phyloP scores from a whole-genome alignment of 306 rosid genomes.

The Purshia tridentata region DNA sequence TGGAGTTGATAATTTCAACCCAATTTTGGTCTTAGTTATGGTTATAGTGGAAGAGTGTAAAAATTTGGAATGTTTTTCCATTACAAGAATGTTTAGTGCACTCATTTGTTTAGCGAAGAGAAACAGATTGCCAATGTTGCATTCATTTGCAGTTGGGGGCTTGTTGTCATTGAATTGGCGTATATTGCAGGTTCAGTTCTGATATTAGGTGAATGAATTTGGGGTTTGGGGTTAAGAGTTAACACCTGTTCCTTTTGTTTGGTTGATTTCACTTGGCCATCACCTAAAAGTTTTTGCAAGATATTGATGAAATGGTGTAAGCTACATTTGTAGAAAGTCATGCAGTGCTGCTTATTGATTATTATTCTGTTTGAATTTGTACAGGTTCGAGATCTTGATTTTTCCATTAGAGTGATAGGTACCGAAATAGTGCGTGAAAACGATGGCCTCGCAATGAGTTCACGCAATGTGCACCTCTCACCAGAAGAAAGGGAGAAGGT shows the following conservation, averaged over 20 bases:
- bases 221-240: background rate
- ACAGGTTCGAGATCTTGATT: constrained; percentile 95
- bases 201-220: background rate
- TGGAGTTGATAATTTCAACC: background rate
- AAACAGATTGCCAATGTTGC: too few species aligned
- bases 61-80: background rate
- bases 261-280: background rate
- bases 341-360: constrained; percentile 13
- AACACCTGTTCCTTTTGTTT: background rate
- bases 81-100: too few species aligned
- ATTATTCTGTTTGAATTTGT: constrained; percentile 19
- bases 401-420: constrained; percentile 65
- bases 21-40: background rate
- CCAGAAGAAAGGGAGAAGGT: constrained; percentile 79
- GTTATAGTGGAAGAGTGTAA: background rate
- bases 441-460: constrained; percentile 94
- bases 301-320: background rate
- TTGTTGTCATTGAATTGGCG: background rate
- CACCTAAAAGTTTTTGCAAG: background rate
- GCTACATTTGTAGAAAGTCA: background rate
- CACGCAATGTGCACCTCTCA: constrained; percentile 83
- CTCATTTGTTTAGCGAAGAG: too few species aligned
- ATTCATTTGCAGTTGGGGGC: background rate
- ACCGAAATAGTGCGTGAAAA: constrained; percentile 61
- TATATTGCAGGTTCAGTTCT: background rate